Conservation (phyloP, 495 filamentous ascomycete species). For the Aspergillus nidulans region DNA sequence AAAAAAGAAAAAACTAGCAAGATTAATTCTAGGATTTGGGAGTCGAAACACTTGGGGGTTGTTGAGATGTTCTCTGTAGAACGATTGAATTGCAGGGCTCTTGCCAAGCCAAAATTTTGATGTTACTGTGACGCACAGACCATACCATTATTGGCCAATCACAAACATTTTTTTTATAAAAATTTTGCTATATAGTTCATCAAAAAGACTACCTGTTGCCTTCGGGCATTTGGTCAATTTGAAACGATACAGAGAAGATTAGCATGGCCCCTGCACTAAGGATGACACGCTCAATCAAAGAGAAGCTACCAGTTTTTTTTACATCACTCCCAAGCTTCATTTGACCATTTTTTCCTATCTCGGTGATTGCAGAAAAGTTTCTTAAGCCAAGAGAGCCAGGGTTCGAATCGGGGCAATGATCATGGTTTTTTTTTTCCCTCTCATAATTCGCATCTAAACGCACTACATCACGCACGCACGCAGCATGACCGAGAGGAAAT, state of each 20-base stretch:
- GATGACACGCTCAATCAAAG: slow-evolving; percentile 99
- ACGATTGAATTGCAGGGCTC: no score
- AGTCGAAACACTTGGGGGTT: no score
- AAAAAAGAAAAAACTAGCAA: no score
- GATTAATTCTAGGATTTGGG: no score
- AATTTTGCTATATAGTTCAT: slow-evolving; percentile 22
- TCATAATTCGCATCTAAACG: no score
- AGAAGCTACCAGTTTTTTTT: slow-evolving; percentile 84
- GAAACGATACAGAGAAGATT: slow-evolving; percentile 90
- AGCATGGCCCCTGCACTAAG: slow-evolving; percentile 99
- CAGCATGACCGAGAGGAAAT: no score
- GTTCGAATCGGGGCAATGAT: slow-evolving; percentile 12
- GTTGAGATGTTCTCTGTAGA: no score
- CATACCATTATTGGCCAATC: slow-evolving; percentile 12
- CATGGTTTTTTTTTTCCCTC: no score
- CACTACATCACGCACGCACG: no score
- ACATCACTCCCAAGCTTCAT: slow-evolving; percentile 16
- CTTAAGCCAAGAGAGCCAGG: neutral
- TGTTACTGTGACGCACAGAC: slow-evolving; percentile 11
- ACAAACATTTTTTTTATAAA: neutral
- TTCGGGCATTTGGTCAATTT: slow-evolving; percentile 82
- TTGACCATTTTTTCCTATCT: slow-evolving; percentile 16
- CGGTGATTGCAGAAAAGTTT: neutral
- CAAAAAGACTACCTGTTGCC: slow-evolving; percentile 29
- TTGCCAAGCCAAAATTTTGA: slow-evolving; percentile 8